Evolutionary conservation across 192 early-diverging fungal species (phyloP), one percentile per base, ranked within the genome.

Genomic region (Polychytrium aggregatum): DNA sequence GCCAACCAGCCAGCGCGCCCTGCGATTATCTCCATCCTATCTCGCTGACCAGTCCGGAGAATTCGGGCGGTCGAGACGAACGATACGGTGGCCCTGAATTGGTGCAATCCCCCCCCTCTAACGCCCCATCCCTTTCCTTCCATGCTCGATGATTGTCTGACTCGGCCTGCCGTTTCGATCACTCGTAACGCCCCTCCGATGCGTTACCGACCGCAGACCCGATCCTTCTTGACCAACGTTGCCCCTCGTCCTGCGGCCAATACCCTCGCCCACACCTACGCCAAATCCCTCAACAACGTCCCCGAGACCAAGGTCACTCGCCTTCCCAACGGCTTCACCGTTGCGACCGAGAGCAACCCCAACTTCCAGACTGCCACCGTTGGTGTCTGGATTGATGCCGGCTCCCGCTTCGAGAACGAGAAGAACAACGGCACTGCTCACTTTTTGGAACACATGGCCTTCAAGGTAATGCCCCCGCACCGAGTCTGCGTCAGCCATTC

Each of bases 381-480:
- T 22, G 74, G 74, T 17, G 70, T 76, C 18, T 76, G 74, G 74
- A 76, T 76, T 41, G 69, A 78, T 56, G 74, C 74, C 14, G 74
- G 74, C 24, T 77, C 73, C 3, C 39, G 74, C 24, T 77, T 76
- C 37, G 74, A 76, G 53, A 70, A 42, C 52, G 72, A 65, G 54
- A 68, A 71, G 46, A 89, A 87, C 76, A 98, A 98, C 53, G 94
- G 94, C 26, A 79, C 88, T 28, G 94, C 94, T 20, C 92, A 98
- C 69, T 98, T 98, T 56, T 67, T 98, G 45, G 94, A 98, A 65
- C 94, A 98, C 68, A 97, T 98, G 92, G 86, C 92, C 13, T 98
- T 95, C 81, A 98, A 98, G 77, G 86, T 86, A 65, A n/a, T n/a
- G n/a, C n/a, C n/a, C n/a, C n/a, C n/a, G n/a, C n/a, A n/a, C n/a